Evolutionary conservation across 768 basidiomycete species (phyloP).

Genomic region (Naganishia vaughanmartiniae): DNA sequence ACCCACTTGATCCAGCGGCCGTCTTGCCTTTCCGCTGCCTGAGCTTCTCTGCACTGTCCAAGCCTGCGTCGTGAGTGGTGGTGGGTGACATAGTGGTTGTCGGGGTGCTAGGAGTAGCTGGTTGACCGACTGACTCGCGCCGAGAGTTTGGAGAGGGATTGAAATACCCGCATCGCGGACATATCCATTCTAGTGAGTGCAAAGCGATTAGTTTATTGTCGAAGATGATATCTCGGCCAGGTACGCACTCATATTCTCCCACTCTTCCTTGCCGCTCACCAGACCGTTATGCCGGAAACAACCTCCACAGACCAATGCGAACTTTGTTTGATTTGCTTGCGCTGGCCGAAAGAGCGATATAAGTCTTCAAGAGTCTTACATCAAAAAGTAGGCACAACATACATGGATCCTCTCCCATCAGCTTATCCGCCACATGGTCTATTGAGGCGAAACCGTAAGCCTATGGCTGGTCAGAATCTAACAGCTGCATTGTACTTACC

Average conservation of each 20-base stretch:
- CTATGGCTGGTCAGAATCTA: not conserved
- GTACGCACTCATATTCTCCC: slow-evolving; percentile 50
- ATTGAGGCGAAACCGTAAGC: slow-evolving; percentile 34
- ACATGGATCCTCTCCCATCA: slow-evolving; percentile 47
- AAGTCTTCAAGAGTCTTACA: too few relatives aligned
- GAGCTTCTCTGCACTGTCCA: not conserved
- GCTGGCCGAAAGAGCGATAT: slow-evolving; percentile 34
- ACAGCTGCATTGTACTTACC: slow-evolving; percentile 14
- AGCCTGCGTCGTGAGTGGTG: too few relatives aligned
- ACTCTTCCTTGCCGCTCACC: slow-evolving; percentile 48
- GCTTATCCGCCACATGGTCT: slow-evolving; percentile 34
- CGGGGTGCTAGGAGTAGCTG: not conserved
- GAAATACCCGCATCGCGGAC: slow-evolving; percentile 14
- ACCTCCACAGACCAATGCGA: slow-evolving; percentile 49
- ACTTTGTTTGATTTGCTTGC: slow-evolving; percentile 48
- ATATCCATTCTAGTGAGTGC: slow-evolving; percentile 6
- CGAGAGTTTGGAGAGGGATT: slow-evolving; percentile 17
- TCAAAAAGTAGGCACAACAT: slow-evolving; percentile 29
- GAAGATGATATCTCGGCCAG: not conserved
- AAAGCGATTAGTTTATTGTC: not conserved
- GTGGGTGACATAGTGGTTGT: not conserved
- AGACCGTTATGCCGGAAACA: slow-evolving; percentile 52
- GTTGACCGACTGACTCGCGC: not conserved
- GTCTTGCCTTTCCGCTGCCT: slow-evolving; percentile 20
- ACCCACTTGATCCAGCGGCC: not conserved